phyloP scores from a whole-genome alignment of 2,329 filamentous ascomycete species.

The Akanthomyces dipterigenus region DNA sequence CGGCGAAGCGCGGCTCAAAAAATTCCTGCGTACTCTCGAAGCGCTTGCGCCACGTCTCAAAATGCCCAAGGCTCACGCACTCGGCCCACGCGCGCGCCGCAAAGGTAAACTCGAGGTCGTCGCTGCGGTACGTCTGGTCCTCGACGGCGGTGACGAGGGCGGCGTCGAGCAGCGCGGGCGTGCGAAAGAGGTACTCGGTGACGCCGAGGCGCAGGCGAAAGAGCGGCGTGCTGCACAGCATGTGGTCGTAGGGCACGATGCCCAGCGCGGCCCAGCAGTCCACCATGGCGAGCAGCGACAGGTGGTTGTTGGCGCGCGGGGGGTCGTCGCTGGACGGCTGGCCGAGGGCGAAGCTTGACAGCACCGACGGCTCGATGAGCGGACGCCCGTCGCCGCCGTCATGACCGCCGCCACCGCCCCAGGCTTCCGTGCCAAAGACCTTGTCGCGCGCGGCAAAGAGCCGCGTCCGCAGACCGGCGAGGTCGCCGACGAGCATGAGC shows the following conservation, averaged over 20 bases:
- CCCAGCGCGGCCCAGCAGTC: conserved; percentile 94
- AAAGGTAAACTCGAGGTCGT: conserved; percentile 97
- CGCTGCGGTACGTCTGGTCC: conserved; percentile 86
- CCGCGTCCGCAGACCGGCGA: conserved; percentile 63
- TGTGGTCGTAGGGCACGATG: conserved; percentile 97
- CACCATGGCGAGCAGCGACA: conserved; percentile 90
- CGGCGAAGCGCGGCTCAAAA: conserved; percentile 83
- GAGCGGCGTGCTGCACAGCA: conserved; percentile 97
- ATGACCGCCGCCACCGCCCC: conserved; percentile 27
- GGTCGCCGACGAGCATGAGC: conserved; percentile 84
- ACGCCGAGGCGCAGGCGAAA: conserved; percentile 96
- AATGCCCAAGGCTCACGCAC: conserved; percentile 83
- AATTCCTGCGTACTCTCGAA: conserved; percentile 87
- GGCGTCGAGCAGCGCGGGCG: conserved; percentile 72
- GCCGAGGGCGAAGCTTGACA: conserved; percentile 84
- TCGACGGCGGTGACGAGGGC: conserved; percentile 79
- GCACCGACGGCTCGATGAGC: conserved; percentile 72
- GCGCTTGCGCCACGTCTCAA: conserved; percentile 85
- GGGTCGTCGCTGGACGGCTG: conserved; percentile 51
- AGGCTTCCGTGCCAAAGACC: conserved; percentile 63
- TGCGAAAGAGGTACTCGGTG: conserved; percentile 92
- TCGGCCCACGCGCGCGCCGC: conserved; percentile 94
- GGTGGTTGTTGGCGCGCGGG: conserved; percentile 78
- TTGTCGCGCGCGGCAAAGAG: conserved; percentile 60
- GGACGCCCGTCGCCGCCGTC: conserved; percentile 30